These are phyloP conservation scores for Lactarius deliciosus DNA, from an alignment of 768 basidiomycete genomes.

Conservation along the genomic window DNA sequence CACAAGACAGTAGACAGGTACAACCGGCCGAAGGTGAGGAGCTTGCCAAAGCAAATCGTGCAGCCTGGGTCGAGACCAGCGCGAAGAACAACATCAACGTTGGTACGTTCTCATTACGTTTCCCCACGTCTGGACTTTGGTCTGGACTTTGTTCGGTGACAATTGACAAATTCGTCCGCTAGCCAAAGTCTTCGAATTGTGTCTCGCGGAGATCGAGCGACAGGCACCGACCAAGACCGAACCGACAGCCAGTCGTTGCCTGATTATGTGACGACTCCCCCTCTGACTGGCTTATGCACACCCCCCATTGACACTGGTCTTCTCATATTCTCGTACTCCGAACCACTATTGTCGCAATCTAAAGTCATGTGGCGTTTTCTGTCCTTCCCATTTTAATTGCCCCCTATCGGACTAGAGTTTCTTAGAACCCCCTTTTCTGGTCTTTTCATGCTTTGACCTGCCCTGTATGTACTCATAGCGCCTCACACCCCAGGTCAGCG, in stretches of 20 bases:
- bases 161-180: conserved; percentile 11
- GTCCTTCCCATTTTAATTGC: conserved; percentile 18
- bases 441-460: conserved; percentile 21
- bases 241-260: conserved; percentile 48
- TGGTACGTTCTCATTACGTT: conserved; percentile 52
- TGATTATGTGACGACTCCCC: conserved; percentile 50
- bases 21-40: conserved; percentile 68
- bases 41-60: conserved; percentile 67
- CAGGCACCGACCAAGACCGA: conserved; percentile 50
- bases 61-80: conserved; percentile 86
- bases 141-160: conserved; percentile 9
- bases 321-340: conserved; percentile 15
- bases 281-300: conserved; percentile 2
- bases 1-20: conserved; percentile 62
- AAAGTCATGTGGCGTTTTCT: conserved; percentile 16
- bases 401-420: conserved; percentile 23
- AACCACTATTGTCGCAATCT: conserved; percentile 15
- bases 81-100: conserved; percentile 87
- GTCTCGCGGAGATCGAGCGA: conserved; percentile 81
- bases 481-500: conserved; percentile 25
- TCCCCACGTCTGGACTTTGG: conserved; percentile 3
- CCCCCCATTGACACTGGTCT: conserved; percentile 14
- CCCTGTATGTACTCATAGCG: conserved; percentile 30
- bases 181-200: conserved; percentile 86
- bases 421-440: conserved; percentile 23